These are phyloP conservation scores for Rheum nobile DNA, from an alignment of 148 eudicot genomes.

Conservation along the genomic window DNA sequence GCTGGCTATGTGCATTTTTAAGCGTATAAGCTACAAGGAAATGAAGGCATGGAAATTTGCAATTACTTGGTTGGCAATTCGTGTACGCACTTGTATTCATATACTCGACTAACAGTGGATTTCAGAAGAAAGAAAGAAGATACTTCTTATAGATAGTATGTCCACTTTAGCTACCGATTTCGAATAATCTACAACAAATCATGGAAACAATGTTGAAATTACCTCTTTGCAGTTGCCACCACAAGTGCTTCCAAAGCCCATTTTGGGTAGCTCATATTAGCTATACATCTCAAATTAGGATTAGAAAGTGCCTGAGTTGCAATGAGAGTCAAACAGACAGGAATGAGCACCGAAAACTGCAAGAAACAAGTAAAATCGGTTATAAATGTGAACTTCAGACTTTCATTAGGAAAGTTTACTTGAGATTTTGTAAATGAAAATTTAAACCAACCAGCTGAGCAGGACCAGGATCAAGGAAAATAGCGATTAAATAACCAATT, in stretches of 20 bases:
- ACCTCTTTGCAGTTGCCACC: conserved; percentile 65
- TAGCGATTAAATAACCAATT: conserved; percentile 65
- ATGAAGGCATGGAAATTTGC: too few species aligned
- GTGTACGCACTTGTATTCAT: too few species aligned
- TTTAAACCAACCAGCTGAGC: conserved; percentile 13
- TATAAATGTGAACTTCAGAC: conserved; percentile 1
- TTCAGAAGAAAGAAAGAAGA: too few species aligned
- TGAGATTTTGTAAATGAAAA: background rate
- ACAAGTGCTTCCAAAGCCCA: conserved; percentile 95
- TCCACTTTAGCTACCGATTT: too few species aligned
- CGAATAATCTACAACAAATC: background rate
- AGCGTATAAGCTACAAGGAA: too few species aligned
- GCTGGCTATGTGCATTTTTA: too few species aligned
- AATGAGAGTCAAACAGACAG: conserved; percentile 63
- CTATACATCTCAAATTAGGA: conserved; percentile 25
- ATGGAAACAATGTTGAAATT: background rate
- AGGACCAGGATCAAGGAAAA: conserved; percentile 75
- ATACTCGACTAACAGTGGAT: too few species aligned
- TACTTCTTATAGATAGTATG: too few species aligned
- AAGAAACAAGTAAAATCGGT: conserved; percentile 12
- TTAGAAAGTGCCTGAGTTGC: too few species aligned
- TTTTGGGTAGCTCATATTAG: conserved; percentile 58
- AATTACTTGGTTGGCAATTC: too few species aligned
- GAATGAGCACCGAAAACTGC: conserved; percentile 71
- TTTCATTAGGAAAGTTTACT: background rate